phyloP scores from a whole-genome alignment of 352 stramenopile genomes.

The Phytophthora litchii region DNA sequence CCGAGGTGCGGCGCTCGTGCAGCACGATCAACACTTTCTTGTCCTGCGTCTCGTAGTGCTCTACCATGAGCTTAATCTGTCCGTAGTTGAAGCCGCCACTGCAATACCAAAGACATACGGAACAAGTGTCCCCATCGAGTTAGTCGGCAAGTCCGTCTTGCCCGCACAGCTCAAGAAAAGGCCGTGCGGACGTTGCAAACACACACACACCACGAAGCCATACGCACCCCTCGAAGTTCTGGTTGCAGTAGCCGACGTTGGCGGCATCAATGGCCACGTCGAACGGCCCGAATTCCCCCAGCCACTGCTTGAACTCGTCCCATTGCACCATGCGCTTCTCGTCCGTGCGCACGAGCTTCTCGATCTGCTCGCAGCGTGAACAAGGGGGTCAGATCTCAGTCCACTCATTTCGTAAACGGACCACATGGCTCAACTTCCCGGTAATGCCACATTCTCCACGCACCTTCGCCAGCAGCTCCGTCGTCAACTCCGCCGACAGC shows the following conservation, averaged over 20 bases:
- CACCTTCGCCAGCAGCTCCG: slow-evolving; percentile 72
- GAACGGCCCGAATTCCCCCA: slow-evolving; percentile 73
- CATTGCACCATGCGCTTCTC: slow-evolving; percentile 78
- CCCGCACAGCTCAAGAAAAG: slow-evolving; percentile 14
- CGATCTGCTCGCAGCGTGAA: slow-evolving; percentile 52
- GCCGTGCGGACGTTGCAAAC: slow-evolving; percentile 17
- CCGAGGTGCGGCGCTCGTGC: slow-evolving; percentile 94
- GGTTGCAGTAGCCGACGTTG: slow-evolving; percentile 98
- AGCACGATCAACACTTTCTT: slow-evolving; percentile 95
- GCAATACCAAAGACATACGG: slow-evolving; percentile 12
- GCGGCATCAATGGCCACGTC: slow-evolving; percentile 97
- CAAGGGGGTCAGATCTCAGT: slow-evolving; percentile 17
- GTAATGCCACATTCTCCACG: slow-evolving; percentile 2
- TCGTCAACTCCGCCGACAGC: slow-evolving; percentile 45
- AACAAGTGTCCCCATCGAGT: slow-evolving; percentile 12
- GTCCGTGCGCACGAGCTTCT: slow-evolving; percentile 78
- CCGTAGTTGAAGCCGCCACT: slow-evolving; percentile 94
- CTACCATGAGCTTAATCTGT: slow-evolving; percentile 95
- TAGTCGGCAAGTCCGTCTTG: slow-evolving; percentile 11
- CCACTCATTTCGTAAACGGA: slow-evolving; percentile 11
- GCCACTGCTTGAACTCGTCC: slow-evolving; percentile 84
- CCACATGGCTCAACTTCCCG: slow-evolving; percentile 19
- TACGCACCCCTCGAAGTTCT: slow-evolving; percentile 93
- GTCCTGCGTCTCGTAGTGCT: slow-evolving; percentile 86
- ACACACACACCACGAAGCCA: slow-evolving; percentile 9